Evolutionary conservation across 208 protist species (phyloP).

Genomic region (Acanthamoeba culbertsoni): DNA sequence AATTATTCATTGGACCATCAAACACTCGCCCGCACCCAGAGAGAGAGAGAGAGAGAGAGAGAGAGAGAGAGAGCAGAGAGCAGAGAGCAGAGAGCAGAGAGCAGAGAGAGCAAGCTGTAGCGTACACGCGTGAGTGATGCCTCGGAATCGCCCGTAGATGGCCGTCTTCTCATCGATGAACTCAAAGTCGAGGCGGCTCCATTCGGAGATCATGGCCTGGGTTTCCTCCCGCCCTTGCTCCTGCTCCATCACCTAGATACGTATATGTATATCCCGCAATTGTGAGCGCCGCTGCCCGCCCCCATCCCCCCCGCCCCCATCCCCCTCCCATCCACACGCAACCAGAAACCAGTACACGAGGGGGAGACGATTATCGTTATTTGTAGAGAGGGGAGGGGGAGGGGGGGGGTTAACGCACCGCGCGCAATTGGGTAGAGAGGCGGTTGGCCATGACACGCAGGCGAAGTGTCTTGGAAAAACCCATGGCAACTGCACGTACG

Average conservation of each 20-base stretch:
- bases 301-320: too few species aligned
- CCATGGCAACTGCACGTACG: too few species aligned
- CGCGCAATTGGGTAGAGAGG: too few species aligned
- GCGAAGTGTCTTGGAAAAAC: too few species aligned
- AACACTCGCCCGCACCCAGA: not conserved
- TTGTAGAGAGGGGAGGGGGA: too few species aligned
- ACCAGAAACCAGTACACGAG: too few species aligned
- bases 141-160: not conserved
- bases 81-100: not conserved
- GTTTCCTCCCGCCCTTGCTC: not conserved
- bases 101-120: not conserved
- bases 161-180: not conserved
- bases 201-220: not conserved
- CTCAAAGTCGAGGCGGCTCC: not conserved
- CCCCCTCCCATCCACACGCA: too few species aligned
- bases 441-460: too few species aligned
- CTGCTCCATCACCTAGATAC: not conserved
- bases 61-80: not conserved
- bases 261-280: too few species aligned
- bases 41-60: not conserved
- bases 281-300: not conserved
- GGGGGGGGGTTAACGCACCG: too few species aligned
- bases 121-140: not conserved
- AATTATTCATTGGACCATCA: too few species aligned
- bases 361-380: too few species aligned